A percentile compares a stretch with the other conserved stretches of the same genome.
Conservation (phyloP, 2,329 filamentous ascomycete species). For the Calonectria pseudoreteaudii region DNA sequence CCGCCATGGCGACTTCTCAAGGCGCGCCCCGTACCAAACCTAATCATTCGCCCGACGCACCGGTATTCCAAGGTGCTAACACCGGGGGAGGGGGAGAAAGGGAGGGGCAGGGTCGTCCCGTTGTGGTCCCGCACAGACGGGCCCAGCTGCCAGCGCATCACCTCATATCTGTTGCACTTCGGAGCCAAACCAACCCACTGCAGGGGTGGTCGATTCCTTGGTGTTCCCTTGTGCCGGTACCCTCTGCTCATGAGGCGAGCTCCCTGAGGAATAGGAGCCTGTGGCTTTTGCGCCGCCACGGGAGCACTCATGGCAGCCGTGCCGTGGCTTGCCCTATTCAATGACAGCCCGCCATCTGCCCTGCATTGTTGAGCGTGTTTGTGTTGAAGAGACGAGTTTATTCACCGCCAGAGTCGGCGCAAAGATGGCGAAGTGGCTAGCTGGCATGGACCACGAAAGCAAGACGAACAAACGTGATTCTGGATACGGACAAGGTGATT, state of each 20-base stretch:
- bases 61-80: slow-evolving; percentile 12
- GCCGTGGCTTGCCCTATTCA: background rate
- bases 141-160: slow-evolving; percentile 22
- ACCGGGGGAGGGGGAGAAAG: slow-evolving; percentile 8
- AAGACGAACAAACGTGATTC: background rate
- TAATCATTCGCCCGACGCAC: slow-evolving; percentile 9
- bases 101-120: slow-evolving; percentile 19
- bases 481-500: background rate
- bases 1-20: background rate
- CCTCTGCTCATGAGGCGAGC: background rate
- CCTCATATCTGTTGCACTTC: slow-evolving; percentile 12
- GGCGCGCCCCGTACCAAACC: background rate
- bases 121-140: slow-evolving; percentile 13
- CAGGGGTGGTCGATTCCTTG: slow-evolving; percentile 13
- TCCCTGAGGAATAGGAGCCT: background rate
- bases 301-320: background rate
- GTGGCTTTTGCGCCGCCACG: background rate
- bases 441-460: background rate
- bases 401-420: background rate
- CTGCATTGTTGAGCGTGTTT: background rate
- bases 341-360: background rate
- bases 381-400: background rate
- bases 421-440: background rate
- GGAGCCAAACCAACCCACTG: slow-evolving; percentile 9
- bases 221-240: slow-evolving; percentile 40